phyloP scores from a whole-genome alignment of 176 grass and related monocot genomes.

The sorghum (Sorghum bicolor) region DNA sequence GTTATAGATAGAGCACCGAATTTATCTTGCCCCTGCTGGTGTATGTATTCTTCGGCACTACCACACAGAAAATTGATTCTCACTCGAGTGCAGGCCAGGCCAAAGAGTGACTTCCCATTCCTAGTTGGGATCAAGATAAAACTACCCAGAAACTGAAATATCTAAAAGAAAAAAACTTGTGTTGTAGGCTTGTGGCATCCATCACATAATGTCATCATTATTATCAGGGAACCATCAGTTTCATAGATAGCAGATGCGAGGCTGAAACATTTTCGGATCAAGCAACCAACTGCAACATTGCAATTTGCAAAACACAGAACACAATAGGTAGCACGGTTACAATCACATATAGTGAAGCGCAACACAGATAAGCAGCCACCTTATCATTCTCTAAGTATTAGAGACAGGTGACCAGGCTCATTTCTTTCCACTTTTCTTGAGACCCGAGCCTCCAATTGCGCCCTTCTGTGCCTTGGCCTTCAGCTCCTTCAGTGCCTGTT shows the following conservation, averaged over 20 bases:
- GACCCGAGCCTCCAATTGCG: constrained; percentile 72
- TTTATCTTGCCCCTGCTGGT: too few relatives aligned
- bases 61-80: too few relatives aligned
- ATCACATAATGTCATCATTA: background rate
- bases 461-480: constrained; percentile 92
- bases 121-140: too few relatives aligned
- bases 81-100: too few relatives aligned
- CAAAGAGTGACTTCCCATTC: too few relatives aligned
- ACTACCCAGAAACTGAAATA: background rate
- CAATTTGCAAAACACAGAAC: background rate
- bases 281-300: constrained; percentile 25
- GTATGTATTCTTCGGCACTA: too few relatives aligned
- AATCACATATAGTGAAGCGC: constrained; percentile 12
- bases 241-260: constrained; percentile 21
- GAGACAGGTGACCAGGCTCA: constrained; percentile 22
- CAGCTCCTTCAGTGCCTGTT: constrained; percentile 84
- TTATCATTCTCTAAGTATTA: constrained; percentile 5
- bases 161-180: background rate
- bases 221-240: constrained; percentile 9
- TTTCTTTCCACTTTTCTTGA: constrained; percentile 99
- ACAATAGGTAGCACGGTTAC: constrained; percentile 18
- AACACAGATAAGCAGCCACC: constrained; percentile 8
- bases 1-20: too few relatives aligned
- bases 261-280: constrained; percentile 22
- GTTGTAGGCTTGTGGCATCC: background rate